Conservation (phyloP, 768 basidiomycete genomes). For the Clitopilus passeckerianus region DNA sequence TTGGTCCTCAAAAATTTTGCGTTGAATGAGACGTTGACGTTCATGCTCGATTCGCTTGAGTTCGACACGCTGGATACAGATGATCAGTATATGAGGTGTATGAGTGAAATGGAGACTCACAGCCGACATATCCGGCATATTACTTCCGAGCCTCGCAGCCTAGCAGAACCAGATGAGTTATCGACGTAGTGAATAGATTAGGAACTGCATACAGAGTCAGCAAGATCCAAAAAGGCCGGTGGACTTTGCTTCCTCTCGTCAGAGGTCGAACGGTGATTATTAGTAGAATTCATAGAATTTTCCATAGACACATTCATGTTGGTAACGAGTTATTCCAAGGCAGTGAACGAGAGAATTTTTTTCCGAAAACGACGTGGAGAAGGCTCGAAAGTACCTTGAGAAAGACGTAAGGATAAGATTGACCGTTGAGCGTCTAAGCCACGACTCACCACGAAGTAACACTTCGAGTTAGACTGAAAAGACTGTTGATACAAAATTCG, state of each 20-base stretch:
- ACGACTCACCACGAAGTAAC: constrained; percentile 53
- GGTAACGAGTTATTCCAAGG: constrained; percentile 47
- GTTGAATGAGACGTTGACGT: constrained; percentile 80
- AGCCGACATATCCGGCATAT: constrained; percentile 82
- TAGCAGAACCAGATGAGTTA: constrained; percentile 24
- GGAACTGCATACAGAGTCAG: constrained; percentile 69
- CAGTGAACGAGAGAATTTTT: constrained; percentile 53
- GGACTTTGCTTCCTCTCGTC: constrained; percentile 83
- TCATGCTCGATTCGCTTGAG: constrained; percentile 91
- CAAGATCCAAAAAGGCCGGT: constrained; percentile 89
- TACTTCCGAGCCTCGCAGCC: constrained; percentile 82
- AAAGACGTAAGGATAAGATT: constrained; percentile 35
- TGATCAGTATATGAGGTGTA: constrained; percentile 5
- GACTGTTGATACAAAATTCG: constrained; percentile 75
- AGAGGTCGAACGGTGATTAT: constrained; percentile 64
- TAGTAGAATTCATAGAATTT: constrained; percentile 59
- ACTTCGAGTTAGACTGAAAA: constrained; percentile 75
- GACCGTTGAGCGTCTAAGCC: constrained; percentile 17
- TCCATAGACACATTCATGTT: constrained; percentile 71
- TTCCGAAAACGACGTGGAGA: constrained; percentile 44
- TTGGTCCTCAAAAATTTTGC: constrained; percentile 92
- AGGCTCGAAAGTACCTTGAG: constrained; percentile 63
- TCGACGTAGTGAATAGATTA: constrained; percentile 10
- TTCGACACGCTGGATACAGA: constrained; percentile 69
- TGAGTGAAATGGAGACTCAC: constrained; percentile 36